Evolutionary conservation across 2,329 filamentous ascomycete genomes (phyloP).

Genomic region (Trichoderma oligosporum): DNA sequence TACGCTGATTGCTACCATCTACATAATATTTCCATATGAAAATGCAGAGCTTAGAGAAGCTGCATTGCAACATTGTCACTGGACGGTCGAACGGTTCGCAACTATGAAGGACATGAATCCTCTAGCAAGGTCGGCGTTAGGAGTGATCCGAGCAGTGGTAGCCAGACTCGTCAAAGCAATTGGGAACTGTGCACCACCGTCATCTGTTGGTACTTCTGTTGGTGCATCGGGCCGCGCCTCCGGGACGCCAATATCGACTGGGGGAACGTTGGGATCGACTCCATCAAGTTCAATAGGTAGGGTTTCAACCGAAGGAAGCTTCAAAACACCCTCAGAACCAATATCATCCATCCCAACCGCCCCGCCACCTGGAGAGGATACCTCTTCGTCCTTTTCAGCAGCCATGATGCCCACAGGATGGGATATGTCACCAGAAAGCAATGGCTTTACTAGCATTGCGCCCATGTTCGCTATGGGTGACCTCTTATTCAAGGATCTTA

Average conservation of each 20-base stretch:
- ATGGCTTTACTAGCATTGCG: constrained; percentile 50
- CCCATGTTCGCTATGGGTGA: constrained; percentile 57
- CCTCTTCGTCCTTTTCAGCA: background rate
- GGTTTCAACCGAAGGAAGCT: background rate
- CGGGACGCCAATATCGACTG: constrained; percentile 19
- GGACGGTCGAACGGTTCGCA: constrained; percentile 56
- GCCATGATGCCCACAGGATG: constrained; percentile 31
- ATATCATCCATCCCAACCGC: background rate
- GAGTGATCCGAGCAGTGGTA: constrained; percentile 53
- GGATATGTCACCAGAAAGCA: constrained; percentile 39
- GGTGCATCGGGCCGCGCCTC: constrained; percentile 7
- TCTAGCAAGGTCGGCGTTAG: constrained; percentile 51
- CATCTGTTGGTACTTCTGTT: constrained; percentile 20
- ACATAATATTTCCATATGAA: constrained; percentile 57
- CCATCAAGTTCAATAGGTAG: constrained; percentile 16
- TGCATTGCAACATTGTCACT: constrained; percentile 54
- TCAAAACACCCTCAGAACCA: background rate
- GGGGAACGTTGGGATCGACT: constrained; percentile 20
- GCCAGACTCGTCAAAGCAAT: constrained; percentile 51
- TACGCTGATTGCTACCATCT: constrained; percentile 57
- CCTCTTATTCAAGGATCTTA: constrained; percentile 54
- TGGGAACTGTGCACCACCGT: constrained; percentile 28
- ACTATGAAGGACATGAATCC: constrained; percentile 52
- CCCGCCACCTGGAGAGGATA: background rate
- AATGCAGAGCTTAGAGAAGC: constrained; percentile 45